A percentile compares a stretch with the other conserved stretches of the same genome.
Evolutionary conservation across 805 yeast genomes (phyloP).

Genomic region (Barnettozyma wickerhamii): DNA sequence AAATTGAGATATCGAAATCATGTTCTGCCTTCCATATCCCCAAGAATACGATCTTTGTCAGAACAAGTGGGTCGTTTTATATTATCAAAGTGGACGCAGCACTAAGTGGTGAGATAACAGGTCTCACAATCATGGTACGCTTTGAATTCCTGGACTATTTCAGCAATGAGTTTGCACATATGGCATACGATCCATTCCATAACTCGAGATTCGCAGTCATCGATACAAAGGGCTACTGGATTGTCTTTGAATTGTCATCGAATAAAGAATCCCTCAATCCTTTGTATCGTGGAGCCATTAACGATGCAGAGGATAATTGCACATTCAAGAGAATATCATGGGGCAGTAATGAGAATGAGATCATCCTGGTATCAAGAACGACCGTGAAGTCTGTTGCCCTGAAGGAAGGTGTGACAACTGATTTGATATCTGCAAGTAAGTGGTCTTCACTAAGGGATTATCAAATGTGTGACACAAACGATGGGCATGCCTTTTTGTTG

Average conservation of each 20-base stretch:
- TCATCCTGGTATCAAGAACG: conserved; percentile 40
- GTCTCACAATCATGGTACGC: background rate
- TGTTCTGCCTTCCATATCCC: conserved; percentile 20
- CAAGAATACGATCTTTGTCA: conserved; percentile 31
- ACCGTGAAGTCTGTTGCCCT: conserved; percentile 33
- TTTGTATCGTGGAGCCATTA: conserved; percentile 14
- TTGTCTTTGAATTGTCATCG: conserved; percentile 29
- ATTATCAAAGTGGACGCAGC: conserved; percentile 28
- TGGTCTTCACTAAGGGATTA: conserved; percentile 38
- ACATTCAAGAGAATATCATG: conserved; percentile 50
- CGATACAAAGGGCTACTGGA: conserved; percentile 53
- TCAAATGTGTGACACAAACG: conserved; percentile 24
- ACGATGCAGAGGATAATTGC: conserved; percentile 49
- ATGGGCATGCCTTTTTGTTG: conserved; percentile 43
- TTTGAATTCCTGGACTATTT: conserved; percentile 20
- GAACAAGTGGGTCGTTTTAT: conserved; percentile 34
- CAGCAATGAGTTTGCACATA: conserved; percentile 40
- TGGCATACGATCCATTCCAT: conserved; percentile 41
- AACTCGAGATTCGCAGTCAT: conserved; percentile 35
- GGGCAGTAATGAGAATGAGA: conserved; percentile 30
- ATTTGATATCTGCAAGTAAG: conserved; percentile 27
- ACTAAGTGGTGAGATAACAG: too few species aligned
- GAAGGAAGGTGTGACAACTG: conserved; percentile 24
- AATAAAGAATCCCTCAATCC: background rate
- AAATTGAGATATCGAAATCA: conserved; percentile 31